phyloP scores from a whole-genome alignment of 2,329 filamentous ascomycete genomes.

The Pseudogymnoascus sp. region DNA sequence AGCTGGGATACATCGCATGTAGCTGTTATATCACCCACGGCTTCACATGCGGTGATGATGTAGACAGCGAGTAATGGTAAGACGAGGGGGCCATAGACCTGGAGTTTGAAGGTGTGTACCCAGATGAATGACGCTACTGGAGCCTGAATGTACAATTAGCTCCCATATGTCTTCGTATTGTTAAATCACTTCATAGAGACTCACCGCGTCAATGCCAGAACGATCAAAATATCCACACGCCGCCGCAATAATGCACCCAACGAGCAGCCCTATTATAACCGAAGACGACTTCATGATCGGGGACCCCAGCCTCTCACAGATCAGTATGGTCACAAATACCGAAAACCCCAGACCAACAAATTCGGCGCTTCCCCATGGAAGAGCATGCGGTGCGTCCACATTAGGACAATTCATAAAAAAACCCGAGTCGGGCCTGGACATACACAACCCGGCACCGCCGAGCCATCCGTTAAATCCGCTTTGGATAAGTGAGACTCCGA shows the following conservation, averaged over 20 bases:
- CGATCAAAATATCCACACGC: constrained; percentile 71
- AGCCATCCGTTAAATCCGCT: constrained; percentile 69
- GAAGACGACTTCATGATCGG: constrained; percentile 63
- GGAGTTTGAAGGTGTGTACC: constrained; percentile 68
- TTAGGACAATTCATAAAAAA: constrained; percentile 60
- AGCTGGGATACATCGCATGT: constrained; percentile 74
- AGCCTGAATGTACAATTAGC: constrained; percentile 25
- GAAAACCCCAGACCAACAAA: constrained; percentile 74
- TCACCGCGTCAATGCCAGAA: constrained; percentile 56
- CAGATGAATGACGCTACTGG: constrained; percentile 69
- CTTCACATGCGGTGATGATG: constrained; percentile 69
- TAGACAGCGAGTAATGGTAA: constrained; percentile 62
- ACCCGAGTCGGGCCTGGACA: constrained; percentile 36
- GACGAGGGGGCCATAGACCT: constrained; percentile 64
- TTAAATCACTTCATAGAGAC: not conserved
- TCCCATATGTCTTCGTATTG: not conserved
- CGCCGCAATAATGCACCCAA: constrained; percentile 71
- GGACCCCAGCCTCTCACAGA: constrained; percentile 73
- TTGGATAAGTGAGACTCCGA: constrained; percentile 55
- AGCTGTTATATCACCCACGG: constrained; percentile 72
- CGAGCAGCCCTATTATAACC: constrained; percentile 58
- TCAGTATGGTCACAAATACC: constrained; percentile 70
- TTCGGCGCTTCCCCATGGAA: constrained; percentile 68
- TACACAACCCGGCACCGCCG: constrained; percentile 58
- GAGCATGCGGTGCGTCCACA: constrained; percentile 58